These are phyloP conservation scores for Xylariaceae sp. DNA, from an alignment of 2,329 filamentous ascomycete species.

Conservation along the genomic window DNA sequence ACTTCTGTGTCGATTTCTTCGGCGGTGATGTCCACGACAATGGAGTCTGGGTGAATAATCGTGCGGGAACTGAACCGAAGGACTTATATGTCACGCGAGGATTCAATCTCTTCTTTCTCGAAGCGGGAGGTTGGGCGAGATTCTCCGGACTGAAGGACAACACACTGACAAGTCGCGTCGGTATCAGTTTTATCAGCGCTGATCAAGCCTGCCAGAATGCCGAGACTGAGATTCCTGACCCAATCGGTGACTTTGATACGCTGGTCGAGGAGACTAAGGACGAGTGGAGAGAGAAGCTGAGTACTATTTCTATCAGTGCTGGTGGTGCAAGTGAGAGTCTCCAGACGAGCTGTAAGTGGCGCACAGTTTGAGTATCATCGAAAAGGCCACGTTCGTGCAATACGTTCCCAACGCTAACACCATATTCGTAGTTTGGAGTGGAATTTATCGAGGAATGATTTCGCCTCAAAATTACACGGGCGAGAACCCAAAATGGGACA, in stretches of 20 bases:
- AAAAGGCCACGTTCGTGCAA: too few species aligned
- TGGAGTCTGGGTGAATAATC: conserved; percentile 39
- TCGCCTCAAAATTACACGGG: conserved; percentile 64
- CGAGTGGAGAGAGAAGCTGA: conserved; percentile 56
- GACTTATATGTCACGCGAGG: conserved; percentile 36
- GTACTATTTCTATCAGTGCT: conserved; percentile 47
- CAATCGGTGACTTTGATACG: conserved; percentile 53
- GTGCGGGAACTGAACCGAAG: conserved; percentile 36
- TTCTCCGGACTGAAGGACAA: conserved; percentile 44
- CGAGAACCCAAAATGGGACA: conserved; percentile 60
- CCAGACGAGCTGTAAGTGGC: conserved; percentile 41
- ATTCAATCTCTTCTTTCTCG: conserved; percentile 40
- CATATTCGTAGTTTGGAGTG: conserved; percentile 48
- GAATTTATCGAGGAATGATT: conserved; percentile 57
- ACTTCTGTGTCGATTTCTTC: conserved; percentile 59
- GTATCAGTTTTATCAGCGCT: conserved; percentile 60
- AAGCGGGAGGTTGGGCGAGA: conserved; percentile 52
- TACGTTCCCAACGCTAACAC: too few species aligned
- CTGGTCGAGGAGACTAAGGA: conserved; percentile 46
- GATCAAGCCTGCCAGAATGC: conserved; percentile 60
- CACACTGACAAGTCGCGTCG: conserved; percentile 55
- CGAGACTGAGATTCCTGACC: conserved; percentile 57
- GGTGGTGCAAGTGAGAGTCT: conserved; percentile 47
- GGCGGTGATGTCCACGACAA: conserved; percentile 36
- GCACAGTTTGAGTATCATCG: too few species aligned